Evolutionary conservation across 1,139 yeast species (phyloP).

Genomic region (Yamadazyma oceani): DNA sequence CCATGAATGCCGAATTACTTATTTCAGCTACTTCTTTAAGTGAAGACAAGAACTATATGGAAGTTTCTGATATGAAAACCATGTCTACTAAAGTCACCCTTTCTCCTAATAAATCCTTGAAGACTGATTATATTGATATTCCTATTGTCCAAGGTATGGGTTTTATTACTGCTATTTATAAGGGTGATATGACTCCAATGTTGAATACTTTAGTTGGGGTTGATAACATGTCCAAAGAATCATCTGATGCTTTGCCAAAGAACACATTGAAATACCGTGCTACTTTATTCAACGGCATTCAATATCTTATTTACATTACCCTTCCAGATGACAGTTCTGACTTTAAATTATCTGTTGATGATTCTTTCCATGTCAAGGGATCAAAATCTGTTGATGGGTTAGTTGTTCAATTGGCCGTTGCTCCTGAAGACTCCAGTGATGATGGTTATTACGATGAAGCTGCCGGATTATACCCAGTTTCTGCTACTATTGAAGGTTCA

Average conservation of each 20-base stretch:
- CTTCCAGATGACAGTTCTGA: conserved; percentile 33
- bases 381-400: conserved; percentile 51
- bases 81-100: conserved; percentile 58
- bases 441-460: conserved; percentile 35
- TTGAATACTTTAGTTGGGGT: conserved; percentile 58
- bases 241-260: conserved; percentile 39
- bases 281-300: conserved; percentile 47
- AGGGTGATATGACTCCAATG: conserved; percentile 52
- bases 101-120: conserved; percentile 26
- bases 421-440: conserved; percentile 33
- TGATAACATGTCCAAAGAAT: conserved; percentile 43
- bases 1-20: conserved; percentile 50
- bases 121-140: conserved; percentile 33
- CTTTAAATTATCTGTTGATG: conserved; percentile 37
- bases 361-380: conserved; percentile 42
- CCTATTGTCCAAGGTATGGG: conserved; percentile 77
- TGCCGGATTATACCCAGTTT: conserved; percentile 40
- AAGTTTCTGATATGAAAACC: conserved; percentile 50
- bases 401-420: conserved; percentile 60
- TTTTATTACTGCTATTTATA: conserved; percentile 64
- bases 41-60: conserved; percentile 31
- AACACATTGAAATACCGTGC: conserved; percentile 64
- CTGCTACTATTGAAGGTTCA: conserved; percentile 31
- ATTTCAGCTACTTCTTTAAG: conserved; percentile 56
- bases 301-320: conserved; percentile 61